Evolutionary conservation across 768 basidiomycete species (phyloP).

Genomic region (Russula olivacea): DNA sequence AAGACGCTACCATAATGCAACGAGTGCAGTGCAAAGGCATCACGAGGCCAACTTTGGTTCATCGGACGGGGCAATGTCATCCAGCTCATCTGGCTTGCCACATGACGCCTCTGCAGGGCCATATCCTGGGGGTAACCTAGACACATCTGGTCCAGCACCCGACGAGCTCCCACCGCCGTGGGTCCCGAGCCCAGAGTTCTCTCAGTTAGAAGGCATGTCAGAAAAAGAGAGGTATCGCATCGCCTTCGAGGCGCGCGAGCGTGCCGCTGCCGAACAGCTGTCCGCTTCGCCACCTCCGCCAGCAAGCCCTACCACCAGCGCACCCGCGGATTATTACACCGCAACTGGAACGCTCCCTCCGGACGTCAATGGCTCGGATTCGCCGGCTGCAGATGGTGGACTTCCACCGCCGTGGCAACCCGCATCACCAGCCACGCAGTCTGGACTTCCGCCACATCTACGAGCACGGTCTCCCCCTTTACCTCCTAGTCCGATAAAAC

Average conservation of each 20-base stretch:
- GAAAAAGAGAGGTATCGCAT: constrained; percentile 70
- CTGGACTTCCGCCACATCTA: constrained; percentile 27
- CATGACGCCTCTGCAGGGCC: background rate
- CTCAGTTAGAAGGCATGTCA: constrained; percentile 27
- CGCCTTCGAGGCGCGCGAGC: constrained; percentile 62
- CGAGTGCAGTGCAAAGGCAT: constrained; percentile 28
- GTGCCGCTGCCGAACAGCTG: constrained; percentile 36
- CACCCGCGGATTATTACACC: constrained; percentile 16
- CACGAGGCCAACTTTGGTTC: constrained; percentile 23
- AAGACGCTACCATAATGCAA: constrained; percentile 31
- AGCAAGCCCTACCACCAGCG: background rate
- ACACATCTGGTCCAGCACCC: background rate
- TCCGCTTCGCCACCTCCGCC: constrained; percentile 24
- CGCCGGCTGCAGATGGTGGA: constrained; percentile 26
- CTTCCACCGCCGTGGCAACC: constrained; percentile 29
- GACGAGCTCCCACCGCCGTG: constrained; percentile 26
- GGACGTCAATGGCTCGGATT: constrained; percentile 37
- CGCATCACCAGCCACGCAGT: constrained; percentile 24
- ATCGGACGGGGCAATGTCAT: constrained; percentile 26
- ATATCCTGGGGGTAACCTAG: background rate
- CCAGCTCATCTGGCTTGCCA: constrained; percentile 10
- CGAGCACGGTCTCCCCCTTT: constrained; percentile 32
- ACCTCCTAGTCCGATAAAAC: constrained; percentile 26
- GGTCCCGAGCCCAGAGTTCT: constrained; percentile 24
- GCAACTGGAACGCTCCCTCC: constrained; percentile 3